Evolutionary conservation across 2,329 filamentous ascomycete species (phyloP).

Genomic region (Blumeria graminis): DNA sequence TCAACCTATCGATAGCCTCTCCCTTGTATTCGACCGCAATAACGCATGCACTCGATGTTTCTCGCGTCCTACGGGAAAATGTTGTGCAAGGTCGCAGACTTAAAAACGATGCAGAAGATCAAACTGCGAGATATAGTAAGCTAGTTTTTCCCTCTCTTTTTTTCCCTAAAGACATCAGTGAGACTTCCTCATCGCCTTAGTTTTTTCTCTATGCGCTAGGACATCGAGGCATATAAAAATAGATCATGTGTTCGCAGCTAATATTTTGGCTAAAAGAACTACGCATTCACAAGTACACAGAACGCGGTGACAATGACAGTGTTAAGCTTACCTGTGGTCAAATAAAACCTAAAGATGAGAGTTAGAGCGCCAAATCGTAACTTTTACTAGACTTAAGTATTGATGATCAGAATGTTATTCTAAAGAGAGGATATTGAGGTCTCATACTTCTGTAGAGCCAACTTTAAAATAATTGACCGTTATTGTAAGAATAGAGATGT

Average conservation of each 20-base stretch:
- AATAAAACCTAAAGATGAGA: no score
- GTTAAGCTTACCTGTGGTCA: conserved; percentile 31
- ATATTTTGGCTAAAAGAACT: conserved; percentile 30
- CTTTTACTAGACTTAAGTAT: no score
- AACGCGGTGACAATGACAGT: conserved; percentile 80
- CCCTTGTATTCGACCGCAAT: conserved; percentile 40
- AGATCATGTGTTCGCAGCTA: no score
- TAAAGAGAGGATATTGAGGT: no score
- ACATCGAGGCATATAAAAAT: no score
- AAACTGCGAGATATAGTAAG: conserved; percentile 34
- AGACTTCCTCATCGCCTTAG: no score
- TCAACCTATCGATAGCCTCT: conserved; percentile 29
- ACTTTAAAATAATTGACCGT: no score
- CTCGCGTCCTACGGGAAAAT: conserved; percentile 56
- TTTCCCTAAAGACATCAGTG: neutral
- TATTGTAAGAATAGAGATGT: no score
- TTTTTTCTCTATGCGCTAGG: no score
- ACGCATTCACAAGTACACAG: conserved; percentile 73
- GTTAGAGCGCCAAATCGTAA: no score
- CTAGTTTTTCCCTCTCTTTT: conserved; percentile 5
- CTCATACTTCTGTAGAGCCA: no score
- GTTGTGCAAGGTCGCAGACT: conserved; percentile 56
- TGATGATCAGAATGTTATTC: no score
- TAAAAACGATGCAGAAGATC: conserved; percentile 13
- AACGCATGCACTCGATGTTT: conserved; percentile 59